Evolutionary conservation across 257 asterid species (phyloP), one percentile per base, ranked within the genome.

Genomic region (Salvia miltiorrhiza): DNA sequence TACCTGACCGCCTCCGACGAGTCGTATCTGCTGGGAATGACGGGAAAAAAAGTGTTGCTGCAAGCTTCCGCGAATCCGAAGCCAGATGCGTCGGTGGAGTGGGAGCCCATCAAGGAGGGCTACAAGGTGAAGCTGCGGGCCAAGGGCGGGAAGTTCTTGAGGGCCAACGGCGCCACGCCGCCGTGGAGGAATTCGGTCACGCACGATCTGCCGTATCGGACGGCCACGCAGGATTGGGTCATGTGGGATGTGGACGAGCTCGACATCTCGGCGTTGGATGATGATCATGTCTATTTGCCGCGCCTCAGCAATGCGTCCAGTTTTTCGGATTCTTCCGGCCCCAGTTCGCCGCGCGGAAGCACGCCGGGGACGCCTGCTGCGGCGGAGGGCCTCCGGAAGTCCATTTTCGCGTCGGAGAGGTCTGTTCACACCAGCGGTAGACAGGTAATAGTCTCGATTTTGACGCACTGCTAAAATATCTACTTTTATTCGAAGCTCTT

Each of bases 161-260:
- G 90, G 55, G 93, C 88, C 0, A 87, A 87, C 67, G 93, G 90
- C 0, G 90, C 83, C 0, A 84, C 84, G 35, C 87, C 85, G 13
- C 93, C 93, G 9, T 87, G 93, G 93, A 71, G 93, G 47, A 87
- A 87, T 30, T 84, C 93, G 5, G 32, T 87, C 4, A 87, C 93
- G 5, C 90, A 87, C n/a, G 93, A 87, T 65, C 72, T 81, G 35
- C 93, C 93, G 6, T 44, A 84, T 11, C 66, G 88, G 32, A 87
- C 90, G 5, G 88, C 87, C 1, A 87, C 93, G 0, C 88, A 82
- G 32, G 85, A 84, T 73, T 87, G 93, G 93, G 86, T 87, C 12
- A 14, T 81, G 77, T 87, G 93, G 93, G 88, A 82, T n/a, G 88
- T 87, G 3, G 90, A 86, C 60, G 68, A 56, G 13, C 84, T 84